Base-by-base conservation (phyloP, 1,284 basidiomycete species). In the Stygiomarasmius scandens region DNA sequence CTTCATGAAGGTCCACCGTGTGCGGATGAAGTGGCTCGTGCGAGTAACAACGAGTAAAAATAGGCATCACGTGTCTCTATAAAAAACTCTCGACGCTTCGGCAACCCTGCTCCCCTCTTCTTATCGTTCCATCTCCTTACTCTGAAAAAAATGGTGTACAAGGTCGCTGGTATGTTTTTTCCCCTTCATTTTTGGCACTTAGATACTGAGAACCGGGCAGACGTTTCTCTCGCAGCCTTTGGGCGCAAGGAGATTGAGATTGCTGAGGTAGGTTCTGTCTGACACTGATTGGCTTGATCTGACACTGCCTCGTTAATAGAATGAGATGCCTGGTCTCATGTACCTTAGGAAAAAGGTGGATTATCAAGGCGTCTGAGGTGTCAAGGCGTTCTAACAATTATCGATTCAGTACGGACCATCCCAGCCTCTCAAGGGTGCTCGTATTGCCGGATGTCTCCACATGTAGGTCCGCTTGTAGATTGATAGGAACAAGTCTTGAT, bases 201-300 rank as follows among this genome's bases (percentile, higher is more conserved):
- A 34, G n/a, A 41, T 45, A 46, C 22, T 44, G 12, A 32, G 29
- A 10, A 8, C 22, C 34, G 24, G 10, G 11, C 72, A 90, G 95
- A 98, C 74, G 82, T 97, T 73, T 98, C 95, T 72, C 92, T 98
- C 72, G 96, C 95, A 73, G 92, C 94, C 62, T 96, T 94, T 74
- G 93, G 95, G 78, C 94, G 96, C 80, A 97, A 98, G 83, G 96
- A 98, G 82, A 93, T 98, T 70, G 90, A 96, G 82, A 95, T 98
- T 76, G 95, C 96, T 65, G 95, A 98, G 85, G 90, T 90, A 67
- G 43, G 58, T 41, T 10, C 3, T 44, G 24, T 32, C 41, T 54
- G 32, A 20, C 16, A 36, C 27, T 41, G 32, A 52, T 56, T 52
- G 27, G 56, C 36, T 27, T 27, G 32, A 19, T 47, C 55, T 52